Conservation (phyloP, 306 rosid genomes). For the Lathyrus aphaca region DNA sequence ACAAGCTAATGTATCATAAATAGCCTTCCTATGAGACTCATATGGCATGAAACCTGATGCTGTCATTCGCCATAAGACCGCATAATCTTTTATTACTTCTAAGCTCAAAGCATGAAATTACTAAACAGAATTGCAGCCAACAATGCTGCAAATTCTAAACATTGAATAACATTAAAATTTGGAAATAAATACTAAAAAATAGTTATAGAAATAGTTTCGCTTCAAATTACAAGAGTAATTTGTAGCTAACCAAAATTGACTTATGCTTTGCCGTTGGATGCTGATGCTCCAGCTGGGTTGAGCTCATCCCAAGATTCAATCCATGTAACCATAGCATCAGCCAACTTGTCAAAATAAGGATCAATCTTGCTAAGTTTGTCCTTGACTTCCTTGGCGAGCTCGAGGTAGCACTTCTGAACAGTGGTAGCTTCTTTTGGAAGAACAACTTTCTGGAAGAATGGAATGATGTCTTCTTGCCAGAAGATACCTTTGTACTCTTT, state of each 20-base stretch:
- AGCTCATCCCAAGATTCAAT: constrained; percentile 83
- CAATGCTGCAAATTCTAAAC: constrained; percentile 44
- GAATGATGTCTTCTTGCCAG: constrained; percentile 57
- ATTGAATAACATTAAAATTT: constrained; percentile 11
- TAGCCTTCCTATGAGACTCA: constrained; percentile 33
- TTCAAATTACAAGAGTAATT: constrained; percentile 10
- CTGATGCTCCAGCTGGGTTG: constrained; percentile 51
- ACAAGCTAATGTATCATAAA: constrained; percentile 17
- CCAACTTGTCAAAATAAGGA: constrained; percentile 77
- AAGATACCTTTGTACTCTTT: constrained; percentile 57
- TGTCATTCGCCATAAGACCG: constrained; percentile 28
- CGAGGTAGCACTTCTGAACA: constrained; percentile 87
- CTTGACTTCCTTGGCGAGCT: constrained; percentile 83
- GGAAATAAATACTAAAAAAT: constrained; percentile 25
- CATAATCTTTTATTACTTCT: constrained; percentile 44
- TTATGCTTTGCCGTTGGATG: constrained; percentile 45
- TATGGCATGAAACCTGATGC: constrained; percentile 7
- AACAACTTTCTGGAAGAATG: constrained; percentile 42
- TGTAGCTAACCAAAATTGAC: constrained; percentile 36
- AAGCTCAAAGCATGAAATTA: constrained; percentile 41
- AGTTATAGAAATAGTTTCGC: constrained; percentile 29
- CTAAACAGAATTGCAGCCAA: constrained; percentile 39
- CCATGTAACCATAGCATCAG: constrained; percentile 78
- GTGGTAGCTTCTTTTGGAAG: constrained; percentile 81
- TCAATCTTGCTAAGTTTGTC: constrained; percentile 77